Evolutionary conservation across 2,329 filamentous ascomycete genomes (phyloP).

Genomic region (Pestalotiopsis sp.): DNA sequence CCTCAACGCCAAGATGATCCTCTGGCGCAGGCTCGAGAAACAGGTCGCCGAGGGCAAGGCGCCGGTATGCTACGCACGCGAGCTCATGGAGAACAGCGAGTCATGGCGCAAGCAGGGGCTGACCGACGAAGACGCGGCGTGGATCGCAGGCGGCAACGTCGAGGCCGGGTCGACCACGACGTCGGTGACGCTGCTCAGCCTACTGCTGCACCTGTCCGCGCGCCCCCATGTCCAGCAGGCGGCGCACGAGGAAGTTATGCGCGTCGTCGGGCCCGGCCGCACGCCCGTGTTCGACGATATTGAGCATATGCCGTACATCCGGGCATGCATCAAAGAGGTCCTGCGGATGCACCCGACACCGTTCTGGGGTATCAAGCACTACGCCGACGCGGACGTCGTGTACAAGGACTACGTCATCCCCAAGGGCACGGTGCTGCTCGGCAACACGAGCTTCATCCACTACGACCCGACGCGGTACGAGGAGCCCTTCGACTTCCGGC

Average conservation of each 20-base stretch:
- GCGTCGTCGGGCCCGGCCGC: conserved; percentile 33
- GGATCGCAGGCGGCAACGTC: conserved; percentile 27
- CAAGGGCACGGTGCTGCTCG: conserved; percentile 40
- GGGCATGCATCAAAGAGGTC: conserved; percentile 33
- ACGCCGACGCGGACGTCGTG: conserved; percentile 42
- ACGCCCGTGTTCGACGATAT: conserved; percentile 31
- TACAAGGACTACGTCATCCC: conserved; percentile 48
- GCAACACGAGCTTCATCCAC: conserved; percentile 30
- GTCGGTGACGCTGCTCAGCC: conserved; percentile 33
- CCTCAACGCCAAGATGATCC: conserved; percentile 21
- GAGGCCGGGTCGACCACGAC: conserved; percentile 42
- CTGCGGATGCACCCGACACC: conserved; percentile 23
- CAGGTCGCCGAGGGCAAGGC: conserved; percentile 20
- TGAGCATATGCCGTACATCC: conserved; percentile 31
- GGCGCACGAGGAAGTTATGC: conserved; percentile 44
- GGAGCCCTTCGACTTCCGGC: conserved; percentile 18
- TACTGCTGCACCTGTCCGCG: conserved; percentile 23
- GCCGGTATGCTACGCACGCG: conserved; percentile 22
- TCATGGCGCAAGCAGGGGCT: conserved; percentile 24
- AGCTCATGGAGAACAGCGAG: conserved; percentile 21
- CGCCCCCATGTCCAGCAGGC: conserved; percentile 31
- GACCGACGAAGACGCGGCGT: conserved; percentile 24
- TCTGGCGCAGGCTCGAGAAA: conserved; percentile 24
- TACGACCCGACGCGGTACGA: conserved; percentile 22
- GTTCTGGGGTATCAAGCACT: conserved; percentile 41